Evolutionary conservation across 2,329 filamentous ascomycete genomes (phyloP), one percentile per base, ranked within the genome.

Genomic region (Trichoderma citrinoviride): DNA sequence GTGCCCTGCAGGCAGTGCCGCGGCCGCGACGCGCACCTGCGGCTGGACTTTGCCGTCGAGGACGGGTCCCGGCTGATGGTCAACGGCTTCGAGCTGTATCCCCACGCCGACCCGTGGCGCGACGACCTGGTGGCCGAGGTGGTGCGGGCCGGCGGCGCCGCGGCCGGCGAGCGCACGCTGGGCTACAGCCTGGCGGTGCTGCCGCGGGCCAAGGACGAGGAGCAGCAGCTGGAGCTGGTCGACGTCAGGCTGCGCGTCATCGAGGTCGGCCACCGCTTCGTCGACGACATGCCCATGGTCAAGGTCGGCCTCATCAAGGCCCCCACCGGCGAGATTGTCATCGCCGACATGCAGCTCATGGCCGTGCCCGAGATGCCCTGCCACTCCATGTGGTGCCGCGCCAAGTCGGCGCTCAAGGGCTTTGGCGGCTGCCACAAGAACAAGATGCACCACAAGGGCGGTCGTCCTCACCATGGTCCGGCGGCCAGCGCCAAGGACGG

Each of bases 271-370:
- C 75, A 81, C 61, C 77, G 79, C 49, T 85, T 87, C 65, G 75
- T 89, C 62, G 77, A 84, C 50, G 80, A 77, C 25, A 78, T 88
- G 25, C 82, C 84, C 43, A 77, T 77, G 29, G 80, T 92, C 65
- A 82, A 84, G 52, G 78, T 91, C 52, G 84, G 83, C 69, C 78
- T 91, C 19, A 79, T 92, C 73, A 84, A 87, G 78, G 85, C 83
- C 1, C 79, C 81, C 4, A 76, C 76, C 17, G 82, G 82, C 61
- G 82, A 83, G 55, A 77, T 90, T 43, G 75, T 85, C 73, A 85
- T 90, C 68, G 80, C 77, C 49, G 76, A 77, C 47, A 75, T 85
- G 46, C 75, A 80, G 57, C 74, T 78, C 53, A 75, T 74, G 68
- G 72, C 76, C 12, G 67, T 73, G 21, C 62, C 62, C 50, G 65